Conservation (phyloP, 352 stramenopile species). For the Phytophthora pinifolia region DNA sequence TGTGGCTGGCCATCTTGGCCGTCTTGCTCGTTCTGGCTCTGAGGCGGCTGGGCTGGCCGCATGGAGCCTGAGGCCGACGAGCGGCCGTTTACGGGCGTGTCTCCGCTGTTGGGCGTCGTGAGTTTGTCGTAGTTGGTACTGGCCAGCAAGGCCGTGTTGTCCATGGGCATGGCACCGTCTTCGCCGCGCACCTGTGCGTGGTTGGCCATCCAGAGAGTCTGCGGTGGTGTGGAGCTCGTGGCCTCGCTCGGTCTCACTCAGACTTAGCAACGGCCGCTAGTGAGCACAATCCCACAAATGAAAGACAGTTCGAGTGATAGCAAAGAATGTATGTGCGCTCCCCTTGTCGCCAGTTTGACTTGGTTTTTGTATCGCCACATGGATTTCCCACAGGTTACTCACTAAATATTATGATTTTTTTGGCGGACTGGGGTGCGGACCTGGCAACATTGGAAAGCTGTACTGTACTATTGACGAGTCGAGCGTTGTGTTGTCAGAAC, state of each 20-base stretch:
- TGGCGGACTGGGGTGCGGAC: too few species aligned
- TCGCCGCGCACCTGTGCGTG: conserved; percentile 23
- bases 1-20: conserved; percentile 15
- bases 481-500: conserved; percentile 40
- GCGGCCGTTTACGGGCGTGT: conserved; percentile 18
- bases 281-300: conserved; percentile 18
- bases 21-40: not conserved
- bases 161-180: conserved; percentile 35
- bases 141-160: conserved; percentile 36
- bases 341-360: conserved; percentile 6
- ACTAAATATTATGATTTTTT: too few species aligned
- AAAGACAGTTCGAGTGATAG: conserved; percentile 25
- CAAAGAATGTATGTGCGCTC: conserved; percentile 7
- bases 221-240: not conserved
- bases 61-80: conserved; percentile 2
- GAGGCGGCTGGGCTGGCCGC: conserved; percentile 1
- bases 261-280: conserved; percentile 4
- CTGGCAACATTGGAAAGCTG: too few species aligned
- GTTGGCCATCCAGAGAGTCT: conserved; percentile 28
- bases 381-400: too few species aligned
- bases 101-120: conserved; percentile 44
- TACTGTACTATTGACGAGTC: conserved; percentile 21
- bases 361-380: conserved; percentile 1
- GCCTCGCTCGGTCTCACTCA: conserved; percentile 12
- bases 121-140: conserved; percentile 62